Evolutionary conservation across 805 yeast genomes (phyloP), one percentile per base, ranked within the genome.

Genomic region (Candida patagonica): DNA sequence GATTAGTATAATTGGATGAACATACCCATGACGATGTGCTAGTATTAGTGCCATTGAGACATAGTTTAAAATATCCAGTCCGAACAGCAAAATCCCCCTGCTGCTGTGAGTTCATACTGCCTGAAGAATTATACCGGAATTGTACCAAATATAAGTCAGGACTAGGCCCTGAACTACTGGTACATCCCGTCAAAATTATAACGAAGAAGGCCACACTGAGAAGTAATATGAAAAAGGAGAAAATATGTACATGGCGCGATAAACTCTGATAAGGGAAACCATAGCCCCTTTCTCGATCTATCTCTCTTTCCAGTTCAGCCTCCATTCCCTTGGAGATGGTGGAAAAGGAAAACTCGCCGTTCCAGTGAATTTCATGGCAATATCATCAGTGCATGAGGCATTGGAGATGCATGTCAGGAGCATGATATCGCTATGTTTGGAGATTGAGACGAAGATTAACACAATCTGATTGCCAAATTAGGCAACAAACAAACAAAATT

Each of bases 41-140:
- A 7, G 33, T 22, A 19, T 23, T 15, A 13, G 35, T 24, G 2
- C 41, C 29, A 16, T 37, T 42, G 29, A 47, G 30, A 26, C 54
- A 50, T n/a, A 44, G 24, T 13, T 51, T 48, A 40, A 50, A 50
- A 36, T 47, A 50, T 6, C 51, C 50, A 2, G 44, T 24, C 16
- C 51, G 40, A 9, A 47, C 42, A 9, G 26, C 27, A 5, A 49
- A 33, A 38, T 45, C 37, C 2, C 48, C 31, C 29, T n/a, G n/a
- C n/a, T n/a, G n/a, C n/a, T n/a, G n/a, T n/a, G n/a, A n/a, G n/a
- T n/a, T 32, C 4, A 30, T 20, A 13, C 13, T 15, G 2, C 42
- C 46, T 19, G 22, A 34, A 9, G 42, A 24, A 29, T 30, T 35
- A 34, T 50, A 50, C 13, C 36, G 40, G n/a, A 47, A 16, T 30